phyloP scores from a whole-genome alignment of 495 filamentous ascomycete species.

The Annulohypoxylon moriforme region DNA sequence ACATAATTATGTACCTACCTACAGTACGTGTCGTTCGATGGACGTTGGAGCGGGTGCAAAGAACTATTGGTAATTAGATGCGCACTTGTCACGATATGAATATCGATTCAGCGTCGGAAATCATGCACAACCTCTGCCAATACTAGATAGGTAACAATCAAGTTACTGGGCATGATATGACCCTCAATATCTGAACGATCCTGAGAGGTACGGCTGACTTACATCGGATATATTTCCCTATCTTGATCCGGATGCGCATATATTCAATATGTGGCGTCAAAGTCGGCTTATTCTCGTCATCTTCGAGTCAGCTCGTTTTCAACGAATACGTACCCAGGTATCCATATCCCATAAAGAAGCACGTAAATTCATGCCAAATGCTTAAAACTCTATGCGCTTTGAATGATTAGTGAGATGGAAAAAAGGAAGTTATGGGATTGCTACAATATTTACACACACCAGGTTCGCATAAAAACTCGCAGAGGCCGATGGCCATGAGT shows the following conservation, averaged over 20 bases:
- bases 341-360: too few species aligned
- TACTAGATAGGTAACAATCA: background rate
- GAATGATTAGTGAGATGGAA: too few species aligned
- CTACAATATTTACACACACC: too few species aligned
- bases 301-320: background rate
- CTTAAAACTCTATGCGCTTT: too few species aligned
- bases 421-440: too few species aligned
- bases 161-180: background rate
- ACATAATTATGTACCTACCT: background rate
- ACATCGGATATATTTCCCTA: background rate
- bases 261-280: background rate
- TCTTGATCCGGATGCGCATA: background rate
- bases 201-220: background rate
- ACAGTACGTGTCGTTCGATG: background rate
- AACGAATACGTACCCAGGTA: background rate
- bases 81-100: too few species aligned
- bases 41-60: background rate
- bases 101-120: background rate
- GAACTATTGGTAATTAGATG: background rate
- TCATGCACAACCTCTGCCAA: background rate
- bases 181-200: background rate
- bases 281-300: background rate
- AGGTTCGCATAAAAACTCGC: too few species aligned
- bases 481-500: too few species aligned
- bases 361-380: too few species aligned